Conservation (phyloP, 1,139 yeast genomes). For the Saccharomycopsis crataegensis region DNA sequence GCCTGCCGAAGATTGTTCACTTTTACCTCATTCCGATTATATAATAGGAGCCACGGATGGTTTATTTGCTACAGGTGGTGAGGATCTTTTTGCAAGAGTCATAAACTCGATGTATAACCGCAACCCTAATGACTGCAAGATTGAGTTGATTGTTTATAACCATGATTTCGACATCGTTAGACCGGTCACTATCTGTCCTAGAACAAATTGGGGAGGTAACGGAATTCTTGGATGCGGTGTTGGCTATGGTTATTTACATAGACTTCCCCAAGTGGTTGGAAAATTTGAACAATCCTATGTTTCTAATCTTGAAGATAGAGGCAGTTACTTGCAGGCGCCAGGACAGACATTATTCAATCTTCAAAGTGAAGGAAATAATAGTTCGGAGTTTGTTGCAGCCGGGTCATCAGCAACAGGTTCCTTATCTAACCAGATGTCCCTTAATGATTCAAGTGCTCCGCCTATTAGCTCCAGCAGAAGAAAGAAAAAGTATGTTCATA, state of each 20-base stretch:
- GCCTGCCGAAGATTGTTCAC: constrained; percentile 81
- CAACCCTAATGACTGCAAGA: constrained; percentile 29
- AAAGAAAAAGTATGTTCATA: constrained; percentile 20
- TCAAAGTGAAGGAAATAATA: constrained; percentile 19
- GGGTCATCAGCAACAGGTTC: not conserved
- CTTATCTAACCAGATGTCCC: not conserved
- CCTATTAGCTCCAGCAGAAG: constrained; percentile 27
- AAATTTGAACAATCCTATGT: constrained; percentile 10
- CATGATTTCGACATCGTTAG: constrained; percentile 79
- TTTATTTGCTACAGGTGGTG: constrained; percentile 77
- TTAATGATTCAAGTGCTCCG: constrained; percentile 7
- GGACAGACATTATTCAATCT: constrained; percentile 17
- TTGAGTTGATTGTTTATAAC: constrained; percentile 73
- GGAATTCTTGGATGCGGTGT: constrained; percentile 92
- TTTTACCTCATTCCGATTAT: constrained; percentile 81
- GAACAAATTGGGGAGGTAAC: constrained; percentile 51
- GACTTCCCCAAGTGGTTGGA: constrained; percentile 48
- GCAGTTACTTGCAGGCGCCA: constrained; percentile 13
- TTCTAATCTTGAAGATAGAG: not conserved
- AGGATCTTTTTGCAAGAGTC: constrained; percentile 64
- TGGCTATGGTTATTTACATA: constrained; percentile 83
- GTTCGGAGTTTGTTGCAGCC: constrained; percentile 17
- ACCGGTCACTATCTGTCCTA: constrained; percentile 75
- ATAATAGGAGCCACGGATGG: constrained; percentile 88
- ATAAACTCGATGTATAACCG: constrained; percentile 53